Base-by-base conservation (phyloP, 2,329 filamentous ascomycete species). In the Lomentospora prolificans region DNA sequence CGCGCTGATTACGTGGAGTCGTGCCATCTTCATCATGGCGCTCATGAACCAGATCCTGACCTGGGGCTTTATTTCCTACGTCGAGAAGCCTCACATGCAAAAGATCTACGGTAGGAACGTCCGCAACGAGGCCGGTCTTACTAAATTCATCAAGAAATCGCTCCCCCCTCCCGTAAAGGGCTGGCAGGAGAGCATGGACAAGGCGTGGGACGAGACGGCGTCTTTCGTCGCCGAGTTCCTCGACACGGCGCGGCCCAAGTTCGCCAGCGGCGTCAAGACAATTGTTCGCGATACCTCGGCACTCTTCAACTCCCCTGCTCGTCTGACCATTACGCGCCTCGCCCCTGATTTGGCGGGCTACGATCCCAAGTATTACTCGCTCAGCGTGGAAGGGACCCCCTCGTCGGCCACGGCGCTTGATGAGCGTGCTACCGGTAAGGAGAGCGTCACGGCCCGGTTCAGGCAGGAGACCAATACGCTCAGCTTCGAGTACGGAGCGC, bases 51-150 rank as follows among this genome's bases (percentile, higher is more conserved):
- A 99, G 66, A 81, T 92, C 30, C 75, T 96, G 52, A 94, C 88
- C 1, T 76, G 97, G 30, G 84, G 78, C 28, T 96, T 96, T 73
- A 89, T 99, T 55, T 89, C 95, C 58, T 88, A 92, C 61, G 88
- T 99, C 8, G 94, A 99, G 71, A 86, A 91, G 58, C 94, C 92
- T 12, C 94, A 99, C 69, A 97, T 99, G 91, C 89, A 96, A 69
- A 97, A 96, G 76, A 81, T 97, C 17, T 99, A 99, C 65, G 92
- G 94, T 44, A 79, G 85, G 63, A 86, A 84, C 62, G 75, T 99
- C 50, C 86, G 94, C 58, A 77, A 86, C 60, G 90, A 96, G 68
- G 94, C 94, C 9, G 94, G 94, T 52, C 78, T 99, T 39, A 92
- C 91, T 58, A 95, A 91, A 72, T 96, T 89, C 64, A 80, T 99